These are phyloP conservation scores for Cytospora piceicola DNA, from an alignment of 2,329 filamentous ascomycete genomes.

Conservation along the genomic window DNA sequence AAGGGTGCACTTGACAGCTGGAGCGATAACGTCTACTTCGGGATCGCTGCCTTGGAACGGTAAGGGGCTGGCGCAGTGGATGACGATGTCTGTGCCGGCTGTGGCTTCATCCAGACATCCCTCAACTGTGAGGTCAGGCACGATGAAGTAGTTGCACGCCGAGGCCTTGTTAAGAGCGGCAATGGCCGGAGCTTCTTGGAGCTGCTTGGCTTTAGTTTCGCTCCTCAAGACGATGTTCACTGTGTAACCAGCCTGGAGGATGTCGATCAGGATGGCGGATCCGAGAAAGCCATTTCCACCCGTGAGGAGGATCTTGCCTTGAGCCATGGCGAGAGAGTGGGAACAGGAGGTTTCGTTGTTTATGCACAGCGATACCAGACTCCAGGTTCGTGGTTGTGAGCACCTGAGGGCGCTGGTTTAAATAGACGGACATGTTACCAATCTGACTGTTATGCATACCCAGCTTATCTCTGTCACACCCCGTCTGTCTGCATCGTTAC, in stretches of 20 bases:
- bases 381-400: too few species aligned
- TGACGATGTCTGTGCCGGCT: conserved; percentile 12
- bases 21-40: conserved; percentile 31
- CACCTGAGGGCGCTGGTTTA: too few species aligned
- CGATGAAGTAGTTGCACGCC: conserved; percentile 26
- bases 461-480: too few species aligned
- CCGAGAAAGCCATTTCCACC: conserved; percentile 36
- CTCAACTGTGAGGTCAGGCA: conserved; percentile 18
- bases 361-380: too few species aligned
- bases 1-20: conserved; percentile 33
- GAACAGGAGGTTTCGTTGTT: background rate
- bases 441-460: too few species aligned
- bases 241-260: conserved; percentile 30
- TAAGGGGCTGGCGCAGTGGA: conserved; percentile 25
- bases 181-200: conserved; percentile 21
- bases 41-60: conserved; percentile 18
- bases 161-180: conserved; percentile 20
- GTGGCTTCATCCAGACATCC: conserved; percentile 24
- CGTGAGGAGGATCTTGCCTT: conserved; percentile 33
- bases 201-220: conserved; percentile 22
- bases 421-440: too few species aligned
- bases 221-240: conserved; percentile 28
- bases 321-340: conserved; percentile 6
- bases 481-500: too few species aligned
- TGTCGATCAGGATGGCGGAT: conserved; percentile 33